phyloP scores from a whole-genome alignment of 768 basidiomycete genomes.

The Lactifluus piperatus region DNA sequence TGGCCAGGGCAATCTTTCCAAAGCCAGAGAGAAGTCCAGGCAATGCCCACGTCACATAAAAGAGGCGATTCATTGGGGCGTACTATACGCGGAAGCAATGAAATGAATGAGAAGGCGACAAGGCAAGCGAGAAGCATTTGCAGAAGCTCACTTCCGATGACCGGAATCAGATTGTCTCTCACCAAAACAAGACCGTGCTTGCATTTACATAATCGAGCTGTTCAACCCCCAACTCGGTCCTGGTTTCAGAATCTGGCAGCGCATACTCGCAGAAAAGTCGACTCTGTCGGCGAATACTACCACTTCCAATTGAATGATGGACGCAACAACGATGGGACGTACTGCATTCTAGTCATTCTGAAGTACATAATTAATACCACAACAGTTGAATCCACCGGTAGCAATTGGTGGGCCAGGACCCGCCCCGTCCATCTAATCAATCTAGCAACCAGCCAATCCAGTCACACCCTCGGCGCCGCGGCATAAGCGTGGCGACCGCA shows the following conservation, averaged over 20 bases:
- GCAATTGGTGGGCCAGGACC: neutral
- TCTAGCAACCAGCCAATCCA: neutral
- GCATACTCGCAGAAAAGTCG: neutral
- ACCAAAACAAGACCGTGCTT: neutral
- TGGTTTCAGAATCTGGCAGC: neutral
- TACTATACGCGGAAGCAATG: neutral
- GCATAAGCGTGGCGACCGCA: neutral
- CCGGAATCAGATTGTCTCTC: neutral
- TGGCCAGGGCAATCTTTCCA: constrained; percentile 13
- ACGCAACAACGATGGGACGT: neutral
- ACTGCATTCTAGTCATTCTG: neutral
- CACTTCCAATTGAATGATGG: neutral
- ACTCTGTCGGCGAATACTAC: neutral
- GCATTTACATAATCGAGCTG: neutral
- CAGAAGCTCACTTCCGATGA: neutral
- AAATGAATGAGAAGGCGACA: neutral
- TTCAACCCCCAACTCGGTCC: too few species aligned
- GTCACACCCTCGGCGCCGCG: neutral
- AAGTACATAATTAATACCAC: neutral
- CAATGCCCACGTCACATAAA: constrained; percentile 5
- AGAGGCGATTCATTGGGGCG: constrained; percentile 11
- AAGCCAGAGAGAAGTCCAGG: constrained; percentile 1
- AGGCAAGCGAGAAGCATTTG: constrained; percentile 5
- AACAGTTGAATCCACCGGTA: neutral
- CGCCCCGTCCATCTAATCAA: neutral